These are phyloP conservation scores for Ilyonectria destructans DNA, from an alignment of 2,329 filamentous ascomycete species.

Conservation along the genomic window DNA sequence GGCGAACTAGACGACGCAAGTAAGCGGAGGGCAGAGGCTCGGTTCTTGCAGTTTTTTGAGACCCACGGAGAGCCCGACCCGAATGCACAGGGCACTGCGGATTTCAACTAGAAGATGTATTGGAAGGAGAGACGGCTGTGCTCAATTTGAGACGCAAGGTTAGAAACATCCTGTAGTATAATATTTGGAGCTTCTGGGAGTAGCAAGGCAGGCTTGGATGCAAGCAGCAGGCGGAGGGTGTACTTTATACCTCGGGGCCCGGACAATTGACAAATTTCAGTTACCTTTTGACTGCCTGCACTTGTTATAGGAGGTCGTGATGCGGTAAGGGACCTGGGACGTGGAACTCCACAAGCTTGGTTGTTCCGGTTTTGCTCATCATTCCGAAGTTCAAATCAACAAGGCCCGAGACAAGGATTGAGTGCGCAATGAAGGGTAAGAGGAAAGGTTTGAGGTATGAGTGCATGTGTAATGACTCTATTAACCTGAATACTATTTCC, in stretches of 20 bases:
- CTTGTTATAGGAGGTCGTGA: background rate
- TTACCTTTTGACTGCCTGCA: background rate
- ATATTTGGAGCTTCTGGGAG: constrained; percentile 33
- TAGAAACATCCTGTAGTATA: constrained; percentile 32
- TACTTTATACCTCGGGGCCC: constrained; percentile 29
- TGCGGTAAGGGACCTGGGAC: background rate
- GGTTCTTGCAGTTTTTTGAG: constrained; percentile 69
- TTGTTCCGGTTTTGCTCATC: background rate
- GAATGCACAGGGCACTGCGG: constrained; percentile 65
- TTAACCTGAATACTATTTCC: no score
- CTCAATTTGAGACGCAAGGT: constrained; percentile 16
- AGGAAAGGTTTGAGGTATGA: no score
- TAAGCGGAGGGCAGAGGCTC: constrained; percentile 66
- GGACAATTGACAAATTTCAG: constrained; percentile 21
- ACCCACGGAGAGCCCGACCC: constrained; percentile 64
- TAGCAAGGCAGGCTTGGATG: constrained; percentile 31
- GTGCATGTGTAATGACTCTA: no score
- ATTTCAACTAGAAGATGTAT: constrained; percentile 62
- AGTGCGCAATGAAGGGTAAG: no score
- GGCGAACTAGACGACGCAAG: constrained; percentile 68
- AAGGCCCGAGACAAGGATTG: no score
- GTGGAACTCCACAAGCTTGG: background rate
- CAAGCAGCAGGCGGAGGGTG: constrained; percentile 22
- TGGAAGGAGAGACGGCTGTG: constrained; percentile 13
- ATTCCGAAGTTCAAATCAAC: background rate